These are phyloP conservation scores for Pistacia atlantica DNA, from an alignment of 345 rosid species.

Conservation along the genomic window DNA sequence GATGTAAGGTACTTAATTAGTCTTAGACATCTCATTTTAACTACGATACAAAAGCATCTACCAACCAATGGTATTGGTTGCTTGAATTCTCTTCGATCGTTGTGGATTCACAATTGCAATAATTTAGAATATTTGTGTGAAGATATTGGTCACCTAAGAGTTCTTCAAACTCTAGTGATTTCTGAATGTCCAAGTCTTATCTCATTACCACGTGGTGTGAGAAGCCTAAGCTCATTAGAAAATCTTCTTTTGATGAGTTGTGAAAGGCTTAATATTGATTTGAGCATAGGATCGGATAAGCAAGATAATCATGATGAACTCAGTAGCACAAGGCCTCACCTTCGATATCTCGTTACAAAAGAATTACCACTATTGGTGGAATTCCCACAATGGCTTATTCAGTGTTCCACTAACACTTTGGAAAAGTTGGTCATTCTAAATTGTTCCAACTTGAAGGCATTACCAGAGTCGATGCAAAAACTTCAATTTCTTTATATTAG, in stretches of 20 bases:
- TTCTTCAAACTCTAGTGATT: not conserved
- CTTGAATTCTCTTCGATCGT: slow-evolving; percentile 21
- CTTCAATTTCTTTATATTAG: not conserved
- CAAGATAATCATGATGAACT: not conserved
- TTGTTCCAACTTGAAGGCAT: slow-evolving; percentile 18
- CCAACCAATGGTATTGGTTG: slow-evolving; percentile 23
- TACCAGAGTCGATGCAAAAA: not conserved
- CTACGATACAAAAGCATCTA: slow-evolving; percentile 23
- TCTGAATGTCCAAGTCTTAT: slow-evolving; percentile 11
- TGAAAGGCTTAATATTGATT: slow-evolving; percentile 17
- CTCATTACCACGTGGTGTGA: slow-evolving; percentile 23
- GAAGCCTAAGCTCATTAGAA: slow-evolving; percentile 19
- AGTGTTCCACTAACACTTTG: slow-evolving; percentile 13
- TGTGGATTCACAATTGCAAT: slow-evolving; percentile 19
- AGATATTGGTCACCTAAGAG: slow-evolving; percentile 20
- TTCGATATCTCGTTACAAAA: slow-evolving; percentile 7
- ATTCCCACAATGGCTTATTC: slow-evolving; percentile 35
- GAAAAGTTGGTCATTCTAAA: not conserved
- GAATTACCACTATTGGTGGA: slow-evolving; percentile 21
- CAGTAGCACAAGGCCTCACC: not conserved
- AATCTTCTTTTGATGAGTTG: slow-evolving; percentile 23
- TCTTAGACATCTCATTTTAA: slow-evolving; percentile 23
- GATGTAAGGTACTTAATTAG: slow-evolving; percentile 23
- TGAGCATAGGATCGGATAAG: not conserved
- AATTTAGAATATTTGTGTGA: slow-evolving; percentile 24